Conservation (phyloP, 2,329 filamentous ascomycete genomes). For the Cordyceps tenuipes region DNA sequence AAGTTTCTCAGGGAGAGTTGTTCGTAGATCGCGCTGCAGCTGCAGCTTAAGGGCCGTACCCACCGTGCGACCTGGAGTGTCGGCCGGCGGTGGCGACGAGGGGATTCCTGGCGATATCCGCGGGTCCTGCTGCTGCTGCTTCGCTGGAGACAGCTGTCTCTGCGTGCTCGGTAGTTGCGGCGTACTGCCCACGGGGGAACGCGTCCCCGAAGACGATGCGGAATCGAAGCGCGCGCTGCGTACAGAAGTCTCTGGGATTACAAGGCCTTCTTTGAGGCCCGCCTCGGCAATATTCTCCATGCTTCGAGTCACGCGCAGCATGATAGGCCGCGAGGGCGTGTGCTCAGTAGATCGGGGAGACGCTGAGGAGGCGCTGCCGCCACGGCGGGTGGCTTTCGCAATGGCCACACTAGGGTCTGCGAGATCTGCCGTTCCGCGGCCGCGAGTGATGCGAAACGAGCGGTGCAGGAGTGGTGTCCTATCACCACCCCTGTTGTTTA, state of each 20-base stretch:
- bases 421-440: constrained; percentile 19
- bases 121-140: constrained; percentile 15
- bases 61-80: constrained; percentile 14
- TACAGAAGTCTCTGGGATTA: constrained; percentile 23
- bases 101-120: constrained; percentile 21
- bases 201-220: background rate
- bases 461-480: constrained; percentile 8
- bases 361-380: background rate
- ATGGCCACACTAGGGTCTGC: constrained; percentile 21
- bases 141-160: constrained; percentile 17
- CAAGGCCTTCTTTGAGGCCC: background rate
- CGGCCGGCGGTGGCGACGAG: constrained; percentile 19
- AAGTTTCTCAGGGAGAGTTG: constrained; percentile 44
- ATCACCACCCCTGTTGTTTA: background rate
- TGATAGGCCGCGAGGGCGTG: constrained; percentile 11
- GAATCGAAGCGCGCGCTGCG: constrained; percentile 5
- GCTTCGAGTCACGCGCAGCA: constrained; percentile 22
- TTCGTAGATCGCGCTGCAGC: constrained; percentile 37
- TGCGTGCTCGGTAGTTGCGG: constrained; percentile 11
- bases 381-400: constrained; percentile 13
- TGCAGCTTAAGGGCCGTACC: constrained; percentile 33
- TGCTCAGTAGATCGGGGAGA: background rate
- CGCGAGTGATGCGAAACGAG: constrained; percentile 19
- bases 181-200: background rate
- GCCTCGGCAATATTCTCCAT: constrained; percentile 12